phyloP scores from a whole-genome alignment of 345 rosid species.

The Adansonia digitata region DNA sequence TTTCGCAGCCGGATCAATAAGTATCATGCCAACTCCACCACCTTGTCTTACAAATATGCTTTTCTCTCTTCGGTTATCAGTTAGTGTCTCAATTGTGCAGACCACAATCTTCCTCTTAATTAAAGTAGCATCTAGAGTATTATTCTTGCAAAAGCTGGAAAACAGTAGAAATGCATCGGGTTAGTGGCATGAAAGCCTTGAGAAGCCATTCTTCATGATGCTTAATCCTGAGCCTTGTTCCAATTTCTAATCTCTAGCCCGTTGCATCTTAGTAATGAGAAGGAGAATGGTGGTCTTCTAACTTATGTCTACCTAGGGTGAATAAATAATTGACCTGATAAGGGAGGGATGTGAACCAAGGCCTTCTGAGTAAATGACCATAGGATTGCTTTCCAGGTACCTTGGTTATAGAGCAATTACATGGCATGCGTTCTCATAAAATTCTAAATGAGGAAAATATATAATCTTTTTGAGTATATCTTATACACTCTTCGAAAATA shows the following conservation, averaged over 20 bases:
- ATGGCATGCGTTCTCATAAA: background rate
- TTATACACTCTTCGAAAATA: background rate
- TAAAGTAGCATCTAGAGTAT: constrained; percentile 30
- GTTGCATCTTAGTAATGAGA: background rate
- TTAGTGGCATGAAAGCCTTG: background rate
- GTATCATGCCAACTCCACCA: constrained; percentile 45
- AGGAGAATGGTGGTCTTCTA: background rate
- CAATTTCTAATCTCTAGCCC: background rate
- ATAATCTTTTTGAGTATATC: background rate
- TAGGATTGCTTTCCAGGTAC: background rate
- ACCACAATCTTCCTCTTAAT: constrained; percentile 45
- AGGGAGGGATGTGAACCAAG: background rate
- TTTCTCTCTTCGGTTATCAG: constrained; percentile 26
- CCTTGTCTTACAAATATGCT: constrained; percentile 24
- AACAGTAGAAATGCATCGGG: constrained; percentile 1
- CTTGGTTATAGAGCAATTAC: background rate
- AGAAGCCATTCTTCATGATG: background rate
- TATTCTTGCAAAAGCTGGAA: constrained; percentile 44
- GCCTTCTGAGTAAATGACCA: background rate
- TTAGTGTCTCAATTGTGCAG: constrained; percentile 26
- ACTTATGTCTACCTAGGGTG: background rate
- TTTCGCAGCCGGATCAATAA: constrained; percentile 30
- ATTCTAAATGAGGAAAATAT: background rate
- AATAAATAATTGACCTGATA: background rate
- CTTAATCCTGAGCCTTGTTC: background rate